These are phyloP conservation scores for Penicillium daleae DNA, from an alignment of 495 filamentous ascomycete genomes.

Conservation along the genomic window DNA sequence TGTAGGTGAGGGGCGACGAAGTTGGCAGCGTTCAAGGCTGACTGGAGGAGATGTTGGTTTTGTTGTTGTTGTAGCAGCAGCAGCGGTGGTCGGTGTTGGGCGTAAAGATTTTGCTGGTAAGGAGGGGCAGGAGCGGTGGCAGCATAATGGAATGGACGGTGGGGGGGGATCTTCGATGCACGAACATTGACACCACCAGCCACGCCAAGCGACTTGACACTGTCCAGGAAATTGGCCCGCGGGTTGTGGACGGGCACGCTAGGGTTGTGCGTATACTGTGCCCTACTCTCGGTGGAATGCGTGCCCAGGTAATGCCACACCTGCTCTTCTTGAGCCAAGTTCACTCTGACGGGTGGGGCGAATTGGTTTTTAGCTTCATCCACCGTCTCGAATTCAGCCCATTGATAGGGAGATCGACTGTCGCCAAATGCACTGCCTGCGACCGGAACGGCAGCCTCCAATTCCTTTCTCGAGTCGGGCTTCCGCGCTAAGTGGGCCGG, in stretches of 20 bases:
- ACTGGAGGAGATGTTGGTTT: slow-evolving; percentile 7
- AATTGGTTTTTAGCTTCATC: slow-evolving; percentile 44
- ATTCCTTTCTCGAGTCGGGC: slow-evolving; percentile 48
- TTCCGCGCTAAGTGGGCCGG: slow-evolving; percentile 60
- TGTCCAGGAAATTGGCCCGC: slow-evolving; percentile 62
- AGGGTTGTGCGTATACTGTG: slow-evolving; percentile 87
- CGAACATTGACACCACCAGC: slow-evolving; percentile 29
- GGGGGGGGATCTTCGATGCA: slow-evolving; percentile 44
- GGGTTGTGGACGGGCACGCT: slow-evolving; percentile 59
- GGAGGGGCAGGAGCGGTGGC: slow-evolving; percentile 39
- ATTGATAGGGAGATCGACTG: slow-evolving; percentile 60
- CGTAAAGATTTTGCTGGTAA: slow-evolving; percentile 39
- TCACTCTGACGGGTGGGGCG: slow-evolving; percentile 61
- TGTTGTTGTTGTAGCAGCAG: too few relatives aligned
- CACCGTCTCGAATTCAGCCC: slow-evolving; percentile 80
- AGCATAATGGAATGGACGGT: slow-evolving; percentile 40
- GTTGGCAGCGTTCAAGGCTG: slow-evolving; percentile 9
- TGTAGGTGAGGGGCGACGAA: slow-evolving; percentile 31
- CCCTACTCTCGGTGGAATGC: slow-evolving; percentile 87
- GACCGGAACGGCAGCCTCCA: slow-evolving; percentile 55
- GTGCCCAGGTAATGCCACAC: slow-evolving; percentile 90
- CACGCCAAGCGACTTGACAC: slow-evolving; percentile 51
- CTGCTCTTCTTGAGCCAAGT: slow-evolving; percentile 69
- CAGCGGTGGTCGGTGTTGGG: slow-evolving; percentile 23
- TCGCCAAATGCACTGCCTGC: slow-evolving; percentile 63